Conservation (phyloP, 495 filamentous ascomycete species). For the Penicillium herquei region DNA sequence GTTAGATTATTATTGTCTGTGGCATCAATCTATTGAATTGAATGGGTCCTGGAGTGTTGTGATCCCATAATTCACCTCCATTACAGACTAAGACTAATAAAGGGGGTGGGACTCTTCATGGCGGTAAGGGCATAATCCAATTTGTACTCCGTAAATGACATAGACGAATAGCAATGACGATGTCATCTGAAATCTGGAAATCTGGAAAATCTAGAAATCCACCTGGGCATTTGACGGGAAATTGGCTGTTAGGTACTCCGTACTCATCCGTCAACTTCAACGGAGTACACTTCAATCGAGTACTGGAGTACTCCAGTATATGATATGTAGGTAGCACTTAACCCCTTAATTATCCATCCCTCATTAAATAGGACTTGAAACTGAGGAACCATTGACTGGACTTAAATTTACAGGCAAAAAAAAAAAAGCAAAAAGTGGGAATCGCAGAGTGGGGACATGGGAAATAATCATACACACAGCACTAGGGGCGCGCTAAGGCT, state of each 20-base stretch:
- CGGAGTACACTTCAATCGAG: background rate
- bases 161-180: constrained; percentile 13
- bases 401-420: background rate
- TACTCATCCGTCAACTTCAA: background rate
- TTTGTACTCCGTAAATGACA: background rate
- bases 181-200: no score
- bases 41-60: no score
- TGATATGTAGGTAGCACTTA: no score
- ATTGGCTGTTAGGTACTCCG: constrained; percentile 2
- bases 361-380: no score
- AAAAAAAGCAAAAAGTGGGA: constrained; percentile 8
- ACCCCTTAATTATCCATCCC: no score
- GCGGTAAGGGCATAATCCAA: constrained; percentile 2
- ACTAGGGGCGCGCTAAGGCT: constrained; percentile 30
- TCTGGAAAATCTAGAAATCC: constrained; percentile 5
- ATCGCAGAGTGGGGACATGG: constrained; percentile 15
- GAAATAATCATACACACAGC: constrained; percentile 21
- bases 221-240: constrained; percentile 13
- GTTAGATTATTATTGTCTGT: no score
- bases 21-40: constrained; percentile 9
- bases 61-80: no score
- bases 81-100: constrained; percentile 1
- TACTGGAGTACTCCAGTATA: background rate
- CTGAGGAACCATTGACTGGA: background rate
- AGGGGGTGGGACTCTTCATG: background rate